Conservation (phyloP, 306 rosid genomes). For the Dalbergia oliveri region DNA sequence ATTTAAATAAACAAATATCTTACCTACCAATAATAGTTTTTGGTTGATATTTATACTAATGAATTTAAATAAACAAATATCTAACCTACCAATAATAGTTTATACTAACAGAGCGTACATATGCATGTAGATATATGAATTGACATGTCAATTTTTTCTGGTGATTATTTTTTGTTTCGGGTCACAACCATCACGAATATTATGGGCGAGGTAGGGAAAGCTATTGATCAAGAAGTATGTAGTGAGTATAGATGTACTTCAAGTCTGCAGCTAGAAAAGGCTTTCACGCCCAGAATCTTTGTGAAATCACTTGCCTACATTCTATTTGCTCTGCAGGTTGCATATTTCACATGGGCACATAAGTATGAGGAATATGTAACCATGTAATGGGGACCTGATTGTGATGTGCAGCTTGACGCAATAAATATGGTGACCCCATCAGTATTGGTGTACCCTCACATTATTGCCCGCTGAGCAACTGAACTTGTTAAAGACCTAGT, state of each 20-base stretch:
- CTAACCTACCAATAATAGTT: not conserved
- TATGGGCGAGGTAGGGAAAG: not conserved
- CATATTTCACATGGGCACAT: conserved; percentile 28
- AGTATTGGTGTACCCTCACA: not conserved
- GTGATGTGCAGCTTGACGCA: not conserved
- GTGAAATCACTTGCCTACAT: not conserved
- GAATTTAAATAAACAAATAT: not conserved
- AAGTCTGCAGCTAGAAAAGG: not conserved
- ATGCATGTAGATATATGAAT: not conserved
- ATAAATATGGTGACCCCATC: conserved; percentile 26
- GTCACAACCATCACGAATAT: not conserved
- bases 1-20: not conserved
- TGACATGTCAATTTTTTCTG: not conserved
- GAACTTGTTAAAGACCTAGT: not conserved
- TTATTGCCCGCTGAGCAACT: conserved; percentile 21
- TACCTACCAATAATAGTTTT: not conserved
- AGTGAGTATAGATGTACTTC: not conserved
- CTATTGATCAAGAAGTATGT: not conserved
- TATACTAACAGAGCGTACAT: not conserved
- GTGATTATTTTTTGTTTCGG: not conserved
- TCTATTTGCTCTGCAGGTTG: conserved; percentile 34
- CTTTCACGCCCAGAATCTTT: not conserved
- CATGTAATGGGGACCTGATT: conserved; percentile 15
- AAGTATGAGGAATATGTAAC: not conserved
- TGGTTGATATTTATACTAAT: not conserved